A percentile compares a stretch with the other conserved stretches of the same genome.
Conservation (phyloP, 2,329 filamentous ascomycete species). For the Sporothrix phasma region DNA sequence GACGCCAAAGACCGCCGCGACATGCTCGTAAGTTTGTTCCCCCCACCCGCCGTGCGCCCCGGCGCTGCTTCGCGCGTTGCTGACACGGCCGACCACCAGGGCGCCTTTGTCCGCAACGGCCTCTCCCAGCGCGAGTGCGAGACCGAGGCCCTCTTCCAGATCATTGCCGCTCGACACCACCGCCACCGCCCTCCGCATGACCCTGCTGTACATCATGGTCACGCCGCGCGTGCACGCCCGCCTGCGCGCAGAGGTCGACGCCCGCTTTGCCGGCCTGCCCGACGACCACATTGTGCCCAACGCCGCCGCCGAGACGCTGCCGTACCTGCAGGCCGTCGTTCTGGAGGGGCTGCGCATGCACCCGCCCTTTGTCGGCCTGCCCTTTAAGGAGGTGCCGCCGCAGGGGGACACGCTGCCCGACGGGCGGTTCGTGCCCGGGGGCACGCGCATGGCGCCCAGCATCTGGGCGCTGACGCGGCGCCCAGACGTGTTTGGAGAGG, state of each 20-base stretch:
- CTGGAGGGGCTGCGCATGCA: slow-evolving; percentile 39
- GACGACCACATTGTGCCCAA: background rate
- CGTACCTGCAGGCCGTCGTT: slow-evolving; percentile 41
- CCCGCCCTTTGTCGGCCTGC: slow-evolving; percentile 32
- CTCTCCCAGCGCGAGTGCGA: slow-evolving; percentile 31
- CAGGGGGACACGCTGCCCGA: slow-evolving; percentile 30
- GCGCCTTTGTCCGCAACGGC: slow-evolving; percentile 33
- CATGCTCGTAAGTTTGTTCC: slow-evolving; percentile 8
- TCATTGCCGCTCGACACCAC: slow-evolving; percentile 28
- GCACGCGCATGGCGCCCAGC: slow-evolving; percentile 30
- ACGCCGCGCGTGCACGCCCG: slow-evolving; percentile 21
- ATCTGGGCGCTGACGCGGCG: slow-evolving; percentile 28
- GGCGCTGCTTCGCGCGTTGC: slow-evolving; percentile 9
- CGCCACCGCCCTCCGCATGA: slow-evolving; percentile 23
- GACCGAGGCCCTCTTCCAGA: slow-evolving; percentile 35
- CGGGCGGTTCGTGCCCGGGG: slow-evolving; percentile 35
- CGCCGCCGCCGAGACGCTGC: slow-evolving; percentile 30
- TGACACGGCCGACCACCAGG: slow-evolving; percentile 18
- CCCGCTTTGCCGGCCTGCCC: slow-evolving; percentile 20
- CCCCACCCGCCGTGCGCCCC: background rate
- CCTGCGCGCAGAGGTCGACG: slow-evolving; percentile 29
- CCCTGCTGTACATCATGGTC: slow-evolving; percentile 22
- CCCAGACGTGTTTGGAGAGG: slow-evolving; percentile 28
- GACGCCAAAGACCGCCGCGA: slow-evolving; percentile 15
- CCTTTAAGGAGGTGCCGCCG: slow-evolving; percentile 26